These are phyloP conservation scores for Physaria fendleri DNA, from an alignment of 345 rosid genomes.

Conservation along the genomic window DNA sequence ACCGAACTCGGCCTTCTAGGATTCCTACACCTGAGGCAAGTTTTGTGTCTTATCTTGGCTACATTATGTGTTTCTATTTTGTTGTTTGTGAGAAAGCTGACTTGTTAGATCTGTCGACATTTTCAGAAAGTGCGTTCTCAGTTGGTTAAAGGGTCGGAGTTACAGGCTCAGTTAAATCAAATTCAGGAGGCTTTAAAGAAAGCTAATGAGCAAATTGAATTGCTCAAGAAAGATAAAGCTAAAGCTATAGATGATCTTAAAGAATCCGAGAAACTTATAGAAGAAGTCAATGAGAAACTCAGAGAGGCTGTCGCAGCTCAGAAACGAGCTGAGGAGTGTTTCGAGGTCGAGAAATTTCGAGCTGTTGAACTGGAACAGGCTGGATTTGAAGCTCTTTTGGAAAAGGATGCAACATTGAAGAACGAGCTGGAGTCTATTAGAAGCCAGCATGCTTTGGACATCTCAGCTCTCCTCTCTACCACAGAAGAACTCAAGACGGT, in stretches of 20 bases:
- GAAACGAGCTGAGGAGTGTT: constrained; percentile 73
- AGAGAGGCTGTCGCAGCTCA: constrained; percentile 82
- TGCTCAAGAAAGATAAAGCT: constrained; percentile 72
- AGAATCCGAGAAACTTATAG: constrained; percentile 52
- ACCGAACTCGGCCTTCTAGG: constrained; percentile 42
- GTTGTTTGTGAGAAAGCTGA: not conserved
- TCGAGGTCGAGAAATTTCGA: constrained; percentile 79
- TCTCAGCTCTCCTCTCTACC: constrained; percentile 66
- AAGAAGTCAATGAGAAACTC: constrained; percentile 70
- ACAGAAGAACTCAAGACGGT: constrained; percentile 62
- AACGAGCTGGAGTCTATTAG: constrained; percentile 66
- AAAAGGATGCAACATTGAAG: constrained; percentile 66
- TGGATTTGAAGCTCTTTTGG: constrained; percentile 69
- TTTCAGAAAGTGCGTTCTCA: constrained; percentile 54
- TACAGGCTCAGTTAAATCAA: constrained; percentile 58
- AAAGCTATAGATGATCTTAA: constrained; percentile 69
- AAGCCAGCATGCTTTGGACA: constrained; percentile 82
- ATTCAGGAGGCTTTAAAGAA: constrained; percentile 79
- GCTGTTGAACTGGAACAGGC: constrained; percentile 83
- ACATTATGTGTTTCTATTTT: not conserved
- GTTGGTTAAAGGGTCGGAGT: constrained; percentile 51
- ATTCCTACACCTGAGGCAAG: constrained; percentile 62
- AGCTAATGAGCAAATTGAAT: constrained; percentile 60
- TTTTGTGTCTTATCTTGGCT: not conserved
- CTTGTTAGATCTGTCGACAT: not conserved